Conservation (phyloP, 352 stramenopile species). For the Pythium biforme region DNA sequence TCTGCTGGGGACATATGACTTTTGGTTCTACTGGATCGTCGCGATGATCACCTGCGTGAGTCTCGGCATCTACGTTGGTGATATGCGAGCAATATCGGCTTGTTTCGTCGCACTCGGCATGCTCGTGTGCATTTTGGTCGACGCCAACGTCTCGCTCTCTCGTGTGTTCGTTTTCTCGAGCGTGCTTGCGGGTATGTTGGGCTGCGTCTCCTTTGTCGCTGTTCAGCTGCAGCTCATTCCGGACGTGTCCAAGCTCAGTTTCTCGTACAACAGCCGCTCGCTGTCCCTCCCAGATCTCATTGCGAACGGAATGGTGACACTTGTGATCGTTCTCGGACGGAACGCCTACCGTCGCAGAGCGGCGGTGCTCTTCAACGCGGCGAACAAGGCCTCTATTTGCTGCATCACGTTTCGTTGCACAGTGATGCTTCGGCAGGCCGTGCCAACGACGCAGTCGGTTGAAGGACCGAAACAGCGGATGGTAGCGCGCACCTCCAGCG, state of each 20-base stretch:
- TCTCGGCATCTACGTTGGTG: slow-evolving; percentile 9
- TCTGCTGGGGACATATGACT: slow-evolving; percentile 14
- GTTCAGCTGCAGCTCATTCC: slow-evolving; percentile 8
- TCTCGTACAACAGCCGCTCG: slow-evolving; percentile 1
- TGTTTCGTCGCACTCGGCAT: slow-evolving; percentile 24
- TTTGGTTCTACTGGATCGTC: slow-evolving; percentile 20
- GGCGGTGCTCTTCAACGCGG: slow-evolving; percentile 2
- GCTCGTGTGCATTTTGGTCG: slow-evolving; percentile 25
- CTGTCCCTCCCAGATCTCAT: slow-evolving; percentile 15
- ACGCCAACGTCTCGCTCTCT: slow-evolving; percentile 23
- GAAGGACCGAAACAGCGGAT: neutral
- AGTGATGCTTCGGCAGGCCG: slow-evolving; percentile 10
- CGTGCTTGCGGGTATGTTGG: neutral
- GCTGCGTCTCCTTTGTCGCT: neutral
- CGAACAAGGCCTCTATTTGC: slow-evolving; percentile 15
- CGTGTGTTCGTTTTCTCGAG: slow-evolving; percentile 4
- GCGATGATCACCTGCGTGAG: slow-evolving; percentile 5
- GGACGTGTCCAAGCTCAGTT: neutral
- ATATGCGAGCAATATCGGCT: neutral
- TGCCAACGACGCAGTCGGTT: neutral
- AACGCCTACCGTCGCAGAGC: slow-evolving; percentile 27
- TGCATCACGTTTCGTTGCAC: slow-evolving; percentile 29
- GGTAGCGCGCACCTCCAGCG: neutral
- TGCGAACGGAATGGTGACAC: slow-evolving; percentile 22
- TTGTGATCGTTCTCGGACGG: slow-evolving; percentile 26